phyloP scores from a whole-genome alignment of 1,284 basidiomycete species.

The Peniophora sp. region DNA sequence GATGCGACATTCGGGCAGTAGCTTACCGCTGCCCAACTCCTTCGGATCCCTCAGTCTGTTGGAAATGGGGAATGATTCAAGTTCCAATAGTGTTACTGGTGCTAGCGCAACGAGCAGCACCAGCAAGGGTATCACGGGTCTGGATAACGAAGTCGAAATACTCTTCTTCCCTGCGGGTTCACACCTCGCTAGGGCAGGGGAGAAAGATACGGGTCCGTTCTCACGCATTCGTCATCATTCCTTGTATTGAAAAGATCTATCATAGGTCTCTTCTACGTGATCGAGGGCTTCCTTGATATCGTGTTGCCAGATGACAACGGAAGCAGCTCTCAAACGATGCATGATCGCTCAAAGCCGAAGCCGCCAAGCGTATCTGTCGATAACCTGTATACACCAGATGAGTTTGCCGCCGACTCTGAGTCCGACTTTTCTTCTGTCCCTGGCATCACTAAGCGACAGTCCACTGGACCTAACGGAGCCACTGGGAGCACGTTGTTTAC shows the following conservation, averaged over 20 bases:
- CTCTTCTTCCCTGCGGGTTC: conserved; percentile 87
- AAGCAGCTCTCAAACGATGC: conserved; percentile 8
- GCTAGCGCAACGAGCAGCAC: conserved; percentile 48
- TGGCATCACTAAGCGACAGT: conserved; percentile 1
- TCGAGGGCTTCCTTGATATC: conserved; percentile 96
- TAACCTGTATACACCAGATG: conserved; percentile 7
- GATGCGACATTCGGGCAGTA: conserved; percentile 24
- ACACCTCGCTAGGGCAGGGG: conserved; percentile 83
- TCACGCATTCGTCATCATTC: not conserved
- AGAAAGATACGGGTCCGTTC: conserved; percentile 69
- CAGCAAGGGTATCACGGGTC: conserved; percentile 60
- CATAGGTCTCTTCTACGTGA: conserved; percentile 91
- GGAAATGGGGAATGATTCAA: conserved; percentile 58
- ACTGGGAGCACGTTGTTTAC: conserved; percentile 66
- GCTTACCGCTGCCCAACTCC: conserved; percentile 54
- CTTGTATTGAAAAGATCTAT: not conserved
- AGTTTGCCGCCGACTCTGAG: not conserved
- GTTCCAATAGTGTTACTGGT: conserved; percentile 57
- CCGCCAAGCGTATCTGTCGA: conserved; percentile 5
- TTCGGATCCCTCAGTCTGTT: conserved; percentile 84
- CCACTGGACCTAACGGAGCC: not conserved
- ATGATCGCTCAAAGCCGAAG: conserved; percentile 10
- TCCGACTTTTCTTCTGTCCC: not conserved
- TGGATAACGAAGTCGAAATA: conserved; percentile 96
- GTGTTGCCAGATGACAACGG: conserved; percentile 53